Evolutionary conservation across 768 basidiomycete species (phyloP), one percentile per base, ranked within the genome.

Genomic region (Porpolomopsis calyptriformis): DNA sequence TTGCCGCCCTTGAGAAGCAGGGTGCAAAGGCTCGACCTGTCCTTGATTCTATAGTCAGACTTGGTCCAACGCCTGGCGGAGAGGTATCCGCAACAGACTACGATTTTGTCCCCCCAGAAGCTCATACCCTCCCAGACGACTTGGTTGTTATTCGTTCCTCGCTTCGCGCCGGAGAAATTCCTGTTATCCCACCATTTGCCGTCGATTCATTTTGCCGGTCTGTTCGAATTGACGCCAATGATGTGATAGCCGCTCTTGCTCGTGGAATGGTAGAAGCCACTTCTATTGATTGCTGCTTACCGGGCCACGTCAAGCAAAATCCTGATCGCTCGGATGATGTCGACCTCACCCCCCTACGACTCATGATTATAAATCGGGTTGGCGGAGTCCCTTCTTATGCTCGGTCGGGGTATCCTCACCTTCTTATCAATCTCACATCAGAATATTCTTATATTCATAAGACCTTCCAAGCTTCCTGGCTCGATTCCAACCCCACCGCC

Each of bases 371-470:
- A 64, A 94, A 92, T 62, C 77, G 85, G 16, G 89, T 94, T 64
- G 96, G 96, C 19, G 96, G 96, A 11, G 83, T 98, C 2, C 96
- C 96, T 18, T 98, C 96, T 0, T 98, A 97, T 60, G 96, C 96
- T 27, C 89, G 96, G 24, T 78, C 77, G 8, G 96, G 96, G 38
- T 78, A 87, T 52, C 96, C 96, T 16, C 96, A 99, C 67, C 80
- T 99, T 19, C 78, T 96, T 49, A 82, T 99, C 70, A 99, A 99
- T 61, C 76, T 98, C 41, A 73, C 76, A 0, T 89, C 90, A 11
- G 96, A 99, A 62, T 85, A 76, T 59, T 62, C 77, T 40, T 82
- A 85, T 64, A 97, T 99, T 54, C 74, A 78, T 10, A 72, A 85
- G 14, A 97, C 91, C 0, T 99, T 96, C 59, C 72, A 82, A 40